A percentile compares a stretch with the other conserved stretches of the same genome.
Conservation (phyloP, 202 grass and related monocot species). For the Schoenoplectus triqueter region DNA sequence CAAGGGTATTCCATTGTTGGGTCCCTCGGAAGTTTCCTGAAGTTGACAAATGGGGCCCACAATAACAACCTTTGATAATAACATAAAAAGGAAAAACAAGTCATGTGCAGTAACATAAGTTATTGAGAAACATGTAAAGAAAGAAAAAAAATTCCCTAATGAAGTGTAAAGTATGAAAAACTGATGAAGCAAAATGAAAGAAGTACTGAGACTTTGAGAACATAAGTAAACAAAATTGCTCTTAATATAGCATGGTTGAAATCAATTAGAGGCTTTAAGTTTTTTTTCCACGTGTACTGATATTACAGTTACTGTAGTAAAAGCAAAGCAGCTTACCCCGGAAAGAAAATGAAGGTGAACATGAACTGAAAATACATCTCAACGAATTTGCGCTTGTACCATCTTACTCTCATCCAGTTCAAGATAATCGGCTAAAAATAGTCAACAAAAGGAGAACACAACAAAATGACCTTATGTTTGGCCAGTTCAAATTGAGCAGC, state of each 20-base stretch:
- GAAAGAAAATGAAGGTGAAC: conserved; percentile 86
- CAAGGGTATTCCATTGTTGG: conserved; percentile 88
- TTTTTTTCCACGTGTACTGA: background rate
- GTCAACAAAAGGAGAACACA: background rate
- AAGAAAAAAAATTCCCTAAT: background rate
- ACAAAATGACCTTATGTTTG: background rate
- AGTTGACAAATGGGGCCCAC: conserved; percentile 89
- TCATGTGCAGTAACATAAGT: background rate
- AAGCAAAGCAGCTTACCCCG: conserved; percentile 51
- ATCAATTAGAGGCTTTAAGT: background rate
- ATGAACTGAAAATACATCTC: conserved; percentile 94
- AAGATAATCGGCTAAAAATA: conserved; percentile 76
- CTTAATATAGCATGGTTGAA: background rate
- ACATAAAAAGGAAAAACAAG: background rate
- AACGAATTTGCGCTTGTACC: conserved; percentile 79
- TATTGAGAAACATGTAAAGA: background rate
- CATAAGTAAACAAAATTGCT: background rate
- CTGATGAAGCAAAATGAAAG: background rate
- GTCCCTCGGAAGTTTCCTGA: conserved; percentile 89
- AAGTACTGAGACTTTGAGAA: background rate
- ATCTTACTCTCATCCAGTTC: conserved; percentile 92
- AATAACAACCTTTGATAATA: conserved; percentile 62
- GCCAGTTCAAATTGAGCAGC: background rate
- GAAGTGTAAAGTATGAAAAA: background rate
- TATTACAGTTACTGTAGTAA: background rate